A percentile compares a stretch with the other conserved stretches of the same genome.
phyloP scores from a whole-genome alignment of 176 grass and related monocot species.

The Luzula sylvatica region DNA sequence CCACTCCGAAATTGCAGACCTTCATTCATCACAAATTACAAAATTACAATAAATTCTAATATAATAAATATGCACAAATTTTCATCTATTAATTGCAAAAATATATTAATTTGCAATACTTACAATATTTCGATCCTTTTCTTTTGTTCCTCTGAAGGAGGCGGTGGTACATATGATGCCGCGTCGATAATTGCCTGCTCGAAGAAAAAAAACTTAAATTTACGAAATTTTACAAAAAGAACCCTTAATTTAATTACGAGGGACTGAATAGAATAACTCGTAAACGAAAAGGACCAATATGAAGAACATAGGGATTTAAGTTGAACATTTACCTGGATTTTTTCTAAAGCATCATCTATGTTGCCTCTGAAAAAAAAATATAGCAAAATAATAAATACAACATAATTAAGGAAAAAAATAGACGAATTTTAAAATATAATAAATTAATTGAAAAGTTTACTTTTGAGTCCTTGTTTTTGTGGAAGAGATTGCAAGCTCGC shows the following conservation, averaged over 20 bases:
- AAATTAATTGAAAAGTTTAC: constrained; percentile 24
- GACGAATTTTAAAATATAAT: background rate
- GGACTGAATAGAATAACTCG: background rate
- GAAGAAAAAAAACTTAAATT: constrained; percentile 19
- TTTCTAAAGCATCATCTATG: constrained; percentile 86
- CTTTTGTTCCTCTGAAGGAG: constrained; percentile 89
- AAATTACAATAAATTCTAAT: no score
- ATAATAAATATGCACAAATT: no score
- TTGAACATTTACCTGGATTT: constrained; percentile 57
- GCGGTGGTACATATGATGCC: constrained; percentile 88
- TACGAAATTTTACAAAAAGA: no score
- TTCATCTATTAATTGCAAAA: no score
- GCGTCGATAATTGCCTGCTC: constrained; percentile 79
- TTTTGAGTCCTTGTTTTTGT: constrained; percentile 94
- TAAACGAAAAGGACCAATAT: background rate
- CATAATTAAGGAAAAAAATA: background rate
- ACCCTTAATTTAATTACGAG: no score
- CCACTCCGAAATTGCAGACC: constrained; percentile 62
- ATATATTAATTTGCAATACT: constrained; percentile 11
- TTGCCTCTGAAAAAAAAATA: constrained; percentile 55
- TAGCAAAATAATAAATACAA: no score
- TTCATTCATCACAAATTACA: constrained; percentile 24
- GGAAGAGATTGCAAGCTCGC: constrained; percentile 89
- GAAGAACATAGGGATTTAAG: background rate
- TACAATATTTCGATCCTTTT: constrained; percentile 95